Percentiles rank a stretch among this genome's conserved stretches.
Evolutionary conservation across 176 grass and related monocot species (phyloP).

Genomic region (Oryza coarctata): DNA sequence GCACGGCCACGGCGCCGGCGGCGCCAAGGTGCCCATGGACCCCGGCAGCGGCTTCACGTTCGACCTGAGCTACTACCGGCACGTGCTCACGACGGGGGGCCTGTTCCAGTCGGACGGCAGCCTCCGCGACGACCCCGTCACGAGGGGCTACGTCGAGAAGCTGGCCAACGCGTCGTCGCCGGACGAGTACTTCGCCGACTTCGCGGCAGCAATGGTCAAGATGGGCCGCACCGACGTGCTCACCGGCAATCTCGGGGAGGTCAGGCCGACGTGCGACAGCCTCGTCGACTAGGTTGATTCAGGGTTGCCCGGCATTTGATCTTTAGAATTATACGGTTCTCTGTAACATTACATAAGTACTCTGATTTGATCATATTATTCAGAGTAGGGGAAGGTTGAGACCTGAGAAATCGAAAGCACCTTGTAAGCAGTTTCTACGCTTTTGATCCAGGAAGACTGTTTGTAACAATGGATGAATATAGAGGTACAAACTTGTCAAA

Average conservation of each 20-base stretch:
- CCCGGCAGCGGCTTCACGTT: slow-evolving; percentile 48
- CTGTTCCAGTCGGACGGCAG: slow-evolving; percentile 59
- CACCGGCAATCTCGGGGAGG: slow-evolving; percentile 19
- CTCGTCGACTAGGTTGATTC: slow-evolving; percentile 49
- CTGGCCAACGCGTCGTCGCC: slow-evolving; percentile 48
- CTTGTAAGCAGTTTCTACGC: background rate
- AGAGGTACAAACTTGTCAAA: background rate
- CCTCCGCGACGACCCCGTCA: slow-evolving; percentile 47
- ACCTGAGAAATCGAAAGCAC: background rate
- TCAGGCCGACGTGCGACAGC: slow-evolving; percentile 38
- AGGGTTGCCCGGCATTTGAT: background rate
- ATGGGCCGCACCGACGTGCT: slow-evolving; percentile 69
- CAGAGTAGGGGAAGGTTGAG: background rate
- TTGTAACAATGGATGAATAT: background rate
- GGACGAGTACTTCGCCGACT: slow-evolving; percentile 44
- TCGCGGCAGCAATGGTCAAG: slow-evolving; percentile 48
- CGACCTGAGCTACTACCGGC: slow-evolving; percentile 65
- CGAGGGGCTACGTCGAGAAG: slow-evolving; percentile 53
- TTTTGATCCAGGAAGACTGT: background rate
- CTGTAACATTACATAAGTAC: background rate
- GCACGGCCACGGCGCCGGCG: background rate
- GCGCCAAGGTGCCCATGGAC: slow-evolving; percentile 48
- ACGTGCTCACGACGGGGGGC: slow-evolving; percentile 44
- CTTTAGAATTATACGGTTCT: background rate
- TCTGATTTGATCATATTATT: background rate